Base-by-base conservation (phyloP, 139 green algal genomes). In the Mychonastes homosphaera region DNA sequence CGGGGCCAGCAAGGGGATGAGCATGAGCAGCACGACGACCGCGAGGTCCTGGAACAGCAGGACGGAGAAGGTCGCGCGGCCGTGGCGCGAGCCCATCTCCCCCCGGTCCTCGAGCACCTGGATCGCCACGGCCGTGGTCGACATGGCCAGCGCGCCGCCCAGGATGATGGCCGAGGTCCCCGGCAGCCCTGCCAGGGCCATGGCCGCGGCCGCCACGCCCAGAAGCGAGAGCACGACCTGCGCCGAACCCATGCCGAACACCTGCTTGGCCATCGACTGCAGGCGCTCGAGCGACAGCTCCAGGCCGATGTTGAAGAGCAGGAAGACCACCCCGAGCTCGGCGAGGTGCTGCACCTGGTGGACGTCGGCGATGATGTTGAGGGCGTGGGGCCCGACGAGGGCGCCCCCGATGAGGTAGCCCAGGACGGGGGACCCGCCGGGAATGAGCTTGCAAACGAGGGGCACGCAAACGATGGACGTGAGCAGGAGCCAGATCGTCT, bases 11-110 rank as follows among this genome's bases (percentile, higher is more conserved):
- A 99, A 80, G 13, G 92, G 92, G 48, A 98, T 94, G 53, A 99
- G 78, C 87, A 99, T 99, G 44, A 99, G 87, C 65, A 99, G 79
- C 56, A 96, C 86, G 47, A 99, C 92, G n/a, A 99, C 92, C 10
- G 91, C 89, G 30, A 99, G 73, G 65, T 99, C 92, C 79, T 93
- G 86, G 28, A 99, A 77, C 41, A 99, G 79, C 46, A 99, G 85
- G 43, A 99, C 86, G 3, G 77, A 87, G 74, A 98, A 99, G 34
- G 92, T 91, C 38, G 86, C 92, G 30, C 93, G 78, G 6, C 93
- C 93, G 69, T 98, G 91, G 52, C 86, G 75, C 26, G 79, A 90
- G n/a, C n/a, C 83, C 24, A 83, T 93, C 78, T 99, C 92, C 6
- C 82, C 84, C 23, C 90, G 71, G 50, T 99, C 92, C 58, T 94